These are phyloP conservation scores for Malus hybrid DNA, from an alignment of 331 rosid species.

Conservation along the genomic window DNA sequence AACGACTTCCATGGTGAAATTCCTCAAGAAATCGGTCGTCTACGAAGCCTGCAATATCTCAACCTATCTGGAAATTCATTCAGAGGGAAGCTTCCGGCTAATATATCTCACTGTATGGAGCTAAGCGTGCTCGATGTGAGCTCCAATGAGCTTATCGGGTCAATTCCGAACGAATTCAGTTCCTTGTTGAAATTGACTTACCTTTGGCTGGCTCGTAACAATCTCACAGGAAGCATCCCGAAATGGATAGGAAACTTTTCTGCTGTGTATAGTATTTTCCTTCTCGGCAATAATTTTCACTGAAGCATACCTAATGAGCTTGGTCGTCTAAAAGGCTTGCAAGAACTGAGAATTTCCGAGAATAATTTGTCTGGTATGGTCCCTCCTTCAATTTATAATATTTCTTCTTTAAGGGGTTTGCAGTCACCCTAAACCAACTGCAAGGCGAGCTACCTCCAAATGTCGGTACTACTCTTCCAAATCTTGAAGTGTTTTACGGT, in stretches of 20 bases:
- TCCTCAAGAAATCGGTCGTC: constrained; percentile 31
- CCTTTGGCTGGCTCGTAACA: neutral
- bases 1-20: constrained; percentile 34
- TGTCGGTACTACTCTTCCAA: constrained; percentile 37
- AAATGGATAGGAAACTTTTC: constrained; percentile 39
- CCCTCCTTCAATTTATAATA: constrained; percentile 30
- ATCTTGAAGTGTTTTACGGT: constrained; percentile 19
- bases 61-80: constrained; percentile 4
- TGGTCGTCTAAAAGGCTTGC: constrained; percentile 12
- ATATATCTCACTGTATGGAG: constrained; percentile 24
- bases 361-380: constrained; percentile 33
- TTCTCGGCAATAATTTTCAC: constrained; percentile 8
- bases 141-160: neutral
- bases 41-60: constrained; percentile 14
- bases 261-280: neutral
- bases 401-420: constrained; percentile 19
- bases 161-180: neutral
- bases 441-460: constrained; percentile 28
- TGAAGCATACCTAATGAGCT: neutral
- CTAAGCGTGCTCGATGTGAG: neutral
- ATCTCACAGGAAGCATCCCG: constrained; percentile 32
- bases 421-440: constrained; percentile 7
- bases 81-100: constrained; percentile 31
- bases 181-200: neutral
- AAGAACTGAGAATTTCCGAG: neutral